Evolutionary conservation across 2,329 filamentous ascomycete species (phyloP).

Genomic region (Penicillium sp.): DNA sequence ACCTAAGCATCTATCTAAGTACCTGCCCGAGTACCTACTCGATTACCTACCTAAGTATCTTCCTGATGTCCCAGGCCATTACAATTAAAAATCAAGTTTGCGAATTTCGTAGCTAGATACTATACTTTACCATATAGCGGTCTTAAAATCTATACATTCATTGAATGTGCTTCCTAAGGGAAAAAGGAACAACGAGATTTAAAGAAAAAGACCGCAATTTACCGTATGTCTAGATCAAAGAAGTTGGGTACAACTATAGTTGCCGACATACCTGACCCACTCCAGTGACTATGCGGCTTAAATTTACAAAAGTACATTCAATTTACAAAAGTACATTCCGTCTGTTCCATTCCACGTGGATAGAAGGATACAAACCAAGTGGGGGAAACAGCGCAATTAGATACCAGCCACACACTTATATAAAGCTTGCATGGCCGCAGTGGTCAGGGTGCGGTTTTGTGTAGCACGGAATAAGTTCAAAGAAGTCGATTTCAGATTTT

Average conservation of each 20-base stretch:
- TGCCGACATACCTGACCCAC: background rate
- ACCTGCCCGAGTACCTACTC: no score
- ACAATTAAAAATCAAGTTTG: no score
- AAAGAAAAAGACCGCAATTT: background rate
- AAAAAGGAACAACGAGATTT: background rate
- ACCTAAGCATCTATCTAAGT: no score
- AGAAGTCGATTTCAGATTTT: background rate
- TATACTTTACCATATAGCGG: no score
- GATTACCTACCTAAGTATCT: no score
- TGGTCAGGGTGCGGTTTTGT: background rate
- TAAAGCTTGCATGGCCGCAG: background rate
- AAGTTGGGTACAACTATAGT: background rate
- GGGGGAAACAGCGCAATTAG: background rate
- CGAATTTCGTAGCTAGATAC: no score
- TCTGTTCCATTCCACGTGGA: background rate
- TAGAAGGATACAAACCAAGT: background rate
- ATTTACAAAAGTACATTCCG: background rate
- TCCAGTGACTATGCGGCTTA: background rate
- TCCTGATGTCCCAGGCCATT: no score
- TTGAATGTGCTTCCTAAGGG: no score
- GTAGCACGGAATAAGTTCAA: background rate
- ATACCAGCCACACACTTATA: background rate
- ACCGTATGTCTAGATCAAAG: background rate
- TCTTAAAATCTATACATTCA: no score
- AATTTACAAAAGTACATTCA: background rate